These are phyloP conservation scores for Psilocybe cyanescens DNA, from an alignment of 768 basidiomycete species.

Conservation along the genomic window DNA sequence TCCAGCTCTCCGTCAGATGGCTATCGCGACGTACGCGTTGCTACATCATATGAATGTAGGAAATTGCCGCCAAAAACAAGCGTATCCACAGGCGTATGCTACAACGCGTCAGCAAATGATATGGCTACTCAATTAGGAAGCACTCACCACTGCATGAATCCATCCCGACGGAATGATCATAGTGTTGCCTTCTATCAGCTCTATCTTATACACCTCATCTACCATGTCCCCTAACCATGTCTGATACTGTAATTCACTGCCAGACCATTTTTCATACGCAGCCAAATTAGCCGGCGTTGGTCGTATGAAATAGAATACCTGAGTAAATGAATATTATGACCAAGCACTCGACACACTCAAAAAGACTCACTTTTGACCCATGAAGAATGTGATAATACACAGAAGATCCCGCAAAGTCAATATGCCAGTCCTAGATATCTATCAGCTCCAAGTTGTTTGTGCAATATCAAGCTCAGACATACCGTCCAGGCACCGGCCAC, in stretches of 20 bases:
- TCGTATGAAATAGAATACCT: conserved; percentile 95
- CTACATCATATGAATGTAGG: conserved; percentile 88
- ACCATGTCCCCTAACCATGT: conserved; percentile 94
- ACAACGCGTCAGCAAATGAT: conserved; percentile 13
- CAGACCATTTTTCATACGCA: conserved; percentile 94
- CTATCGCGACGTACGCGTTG: conserved; percentile 64
- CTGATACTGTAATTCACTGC: conserved; percentile 84
- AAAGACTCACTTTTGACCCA: conserved; percentile 72
- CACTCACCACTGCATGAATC: conserved; percentile 94
- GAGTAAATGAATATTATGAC: conserved; percentile 10
- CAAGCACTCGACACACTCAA: not conserved
- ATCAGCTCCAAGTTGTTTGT: not conserved
- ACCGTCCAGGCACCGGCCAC: conserved; percentile 95
- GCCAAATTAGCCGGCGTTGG: conserved; percentile 86
- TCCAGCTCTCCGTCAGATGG: not conserved
- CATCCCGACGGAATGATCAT: conserved; percentile 97
- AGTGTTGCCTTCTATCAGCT: conserved; percentile 76
- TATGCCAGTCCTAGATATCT: conserved; percentile 85
- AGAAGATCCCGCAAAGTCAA: conserved; percentile 96
- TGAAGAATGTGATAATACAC: conserved; percentile 96
- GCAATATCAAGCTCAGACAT: conserved; percentile 12
- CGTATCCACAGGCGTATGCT: conserved; percentile 92
- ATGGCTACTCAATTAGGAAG: not conserved
- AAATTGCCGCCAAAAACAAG: conserved; percentile 99
- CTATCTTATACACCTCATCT: conserved; percentile 88